Evolutionary conservation across 2,329 filamentous ascomycete genomes (phyloP), one percentile per base, ranked within the genome.

Genomic region (Blastomyces parvus): DNA sequence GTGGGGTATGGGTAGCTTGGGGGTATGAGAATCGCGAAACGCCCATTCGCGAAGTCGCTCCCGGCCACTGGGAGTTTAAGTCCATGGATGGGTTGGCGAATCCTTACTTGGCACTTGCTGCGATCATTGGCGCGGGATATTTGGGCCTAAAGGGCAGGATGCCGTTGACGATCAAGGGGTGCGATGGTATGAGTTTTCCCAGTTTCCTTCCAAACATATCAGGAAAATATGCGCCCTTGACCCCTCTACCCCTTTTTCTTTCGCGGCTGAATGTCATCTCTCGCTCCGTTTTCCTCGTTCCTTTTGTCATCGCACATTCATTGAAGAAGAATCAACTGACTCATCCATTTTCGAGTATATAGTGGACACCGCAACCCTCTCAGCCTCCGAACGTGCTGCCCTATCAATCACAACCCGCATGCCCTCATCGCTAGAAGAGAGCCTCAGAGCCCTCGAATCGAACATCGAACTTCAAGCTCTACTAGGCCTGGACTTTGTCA

Each of bases 1-100:
- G 89, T n/a, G 89, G 89, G 0, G 83, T 86, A 8, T 92, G 87
- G 86, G 83, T 92, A 0, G 78, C 87, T 0, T 95, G 89, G 90
- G 90, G 90, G 14, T 88, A 85, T 4, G 86, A 94, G 75, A 72
- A 71, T 55, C 69, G 69, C 25, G 70, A 71, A 56, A 66, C 66
- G 2, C 63, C 69, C 7, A 62, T 73, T 11, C 69, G 70, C 2
- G 66, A 67, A 14, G 66, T 72, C 19, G 52, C 52, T n/a, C 9
- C 52, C 0, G 68, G 70, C 17, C 64, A 68, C 8, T 71, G 70
- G 53, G 70, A 71, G 59, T 36, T 72, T 11, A 73, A 71, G 60
- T 60, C 69, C 5, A 63, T 70, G 62, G 69, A 70, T 61, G 71
- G 70, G 6, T 57, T 71, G 56, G 67, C 70, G 11, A 73, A 72